Evolutionary conservation across 805 yeast species (phyloP).

Genomic region (Saturnispora bothae): DNA sequence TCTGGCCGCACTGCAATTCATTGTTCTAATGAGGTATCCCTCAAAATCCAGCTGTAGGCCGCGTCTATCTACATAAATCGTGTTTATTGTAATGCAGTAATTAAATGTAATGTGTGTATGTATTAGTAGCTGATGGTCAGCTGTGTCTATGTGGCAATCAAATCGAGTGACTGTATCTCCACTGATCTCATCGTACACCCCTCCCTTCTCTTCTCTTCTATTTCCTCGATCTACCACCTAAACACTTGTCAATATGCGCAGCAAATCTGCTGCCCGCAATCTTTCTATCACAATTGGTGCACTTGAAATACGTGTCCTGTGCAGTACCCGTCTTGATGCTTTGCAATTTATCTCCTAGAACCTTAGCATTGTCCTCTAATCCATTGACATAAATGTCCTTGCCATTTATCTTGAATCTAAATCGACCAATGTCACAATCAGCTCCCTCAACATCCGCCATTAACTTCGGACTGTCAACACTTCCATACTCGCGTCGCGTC

Average conservation of each 20-base stretch:
- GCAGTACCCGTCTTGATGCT: constrained; percentile 13
- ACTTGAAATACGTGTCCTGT: constrained; percentile 47
- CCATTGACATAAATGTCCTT: constrained; percentile 24
- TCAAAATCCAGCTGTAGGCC: too few species aligned
- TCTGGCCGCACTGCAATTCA: too few species aligned
- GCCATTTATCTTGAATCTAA: constrained; percentile 21
- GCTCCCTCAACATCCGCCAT: constrained; percentile 9
- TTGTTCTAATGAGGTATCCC: too few species aligned
- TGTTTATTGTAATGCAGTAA: too few species aligned
- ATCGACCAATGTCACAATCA: constrained; percentile 24
- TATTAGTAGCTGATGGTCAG: too few species aligned
- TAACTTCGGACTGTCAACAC: constrained; percentile 18
- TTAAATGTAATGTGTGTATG: too few species aligned
- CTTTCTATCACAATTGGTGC: constrained; percentile 74
- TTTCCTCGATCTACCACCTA: constrained; percentile 57
- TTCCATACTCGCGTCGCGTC: constrained; percentile 24
- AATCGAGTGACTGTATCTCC: too few species aligned
- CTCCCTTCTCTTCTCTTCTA: constrained; percentile 7
- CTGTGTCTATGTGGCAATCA: too few species aligned
- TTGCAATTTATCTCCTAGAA: constrained; percentile 11
- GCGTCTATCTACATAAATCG: too few species aligned
- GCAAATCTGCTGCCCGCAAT: constrained; percentile 91
- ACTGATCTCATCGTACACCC: not conserved
- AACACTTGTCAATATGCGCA: constrained; percentile 82
- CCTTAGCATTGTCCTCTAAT: constrained; percentile 6